phyloP scores from a whole-genome alignment of 768 basidiomycete species.

The Termitomyces sp. region DNA sequence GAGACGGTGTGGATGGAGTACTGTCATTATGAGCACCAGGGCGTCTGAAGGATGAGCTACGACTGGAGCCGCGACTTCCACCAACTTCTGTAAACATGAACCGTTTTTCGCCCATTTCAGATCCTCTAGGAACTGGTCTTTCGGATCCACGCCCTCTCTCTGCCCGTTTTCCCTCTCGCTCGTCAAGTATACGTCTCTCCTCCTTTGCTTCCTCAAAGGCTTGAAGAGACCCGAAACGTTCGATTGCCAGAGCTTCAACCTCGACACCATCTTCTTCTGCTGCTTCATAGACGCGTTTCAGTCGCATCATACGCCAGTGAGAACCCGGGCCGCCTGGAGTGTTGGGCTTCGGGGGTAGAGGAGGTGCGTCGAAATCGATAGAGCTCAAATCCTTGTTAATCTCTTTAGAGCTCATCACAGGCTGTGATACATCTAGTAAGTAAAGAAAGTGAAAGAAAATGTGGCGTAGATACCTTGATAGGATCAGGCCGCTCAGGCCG shows the following conservation, averaged over 20 bases:
- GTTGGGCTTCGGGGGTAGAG: conserved; percentile 38
- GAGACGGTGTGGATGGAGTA: conserved; percentile 56
- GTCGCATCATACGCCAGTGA: conserved; percentile 97
- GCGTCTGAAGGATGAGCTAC: conserved; percentile 84
- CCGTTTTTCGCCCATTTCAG: conserved; percentile 45
- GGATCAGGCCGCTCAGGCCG: conserved; percentile 55
- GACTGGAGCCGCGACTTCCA: conserved; percentile 61
- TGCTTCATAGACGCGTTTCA: conserved; percentile 83
- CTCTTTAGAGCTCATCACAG: conserved; percentile 54
- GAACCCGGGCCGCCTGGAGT: conserved; percentile 90
- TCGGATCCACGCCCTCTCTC: conserved; percentile 27
- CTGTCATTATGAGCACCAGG: conserved; percentile 62
- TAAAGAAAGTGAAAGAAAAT: not conserved
- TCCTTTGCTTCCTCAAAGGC: conserved; percentile 88
- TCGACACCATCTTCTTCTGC: conserved; percentile 77
- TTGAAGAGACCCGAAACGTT: conserved; percentile 80
- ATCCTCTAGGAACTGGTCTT: conserved; percentile 23
- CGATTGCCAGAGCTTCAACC: conserved; percentile 76
- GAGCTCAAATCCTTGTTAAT: conserved; percentile 54
- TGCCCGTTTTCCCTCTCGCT: conserved; percentile 56
- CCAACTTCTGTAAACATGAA: conserved; percentile 66
- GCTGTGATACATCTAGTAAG: conserved; percentile 33
- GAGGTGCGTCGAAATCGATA: conserved; percentile 33
- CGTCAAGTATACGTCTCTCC: conserved; percentile 81
- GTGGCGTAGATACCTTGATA: conserved; percentile 50